phyloP scores from a whole-genome alignment of 352 stramenopile genomes.

The Halophytophthora polymorphica region DNA sequence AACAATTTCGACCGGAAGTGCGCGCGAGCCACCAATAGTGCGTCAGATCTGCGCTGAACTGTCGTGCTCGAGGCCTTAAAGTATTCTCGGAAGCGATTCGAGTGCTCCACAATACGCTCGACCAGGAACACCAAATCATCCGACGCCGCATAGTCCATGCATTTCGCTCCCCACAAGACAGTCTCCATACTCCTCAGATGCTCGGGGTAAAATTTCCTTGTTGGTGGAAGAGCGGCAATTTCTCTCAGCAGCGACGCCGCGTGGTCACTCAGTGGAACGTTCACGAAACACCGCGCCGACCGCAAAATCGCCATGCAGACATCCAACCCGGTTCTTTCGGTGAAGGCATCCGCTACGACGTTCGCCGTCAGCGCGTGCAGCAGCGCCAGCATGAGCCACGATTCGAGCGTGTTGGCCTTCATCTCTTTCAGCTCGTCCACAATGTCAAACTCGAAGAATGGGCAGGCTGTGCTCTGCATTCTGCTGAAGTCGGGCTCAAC shows the following conservation, averaged over 20 bases:
- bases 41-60: background rate
- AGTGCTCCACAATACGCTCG: background rate
- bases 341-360: background rate
- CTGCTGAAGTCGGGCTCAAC: background rate
- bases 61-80: background rate
- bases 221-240: background rate
- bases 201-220: background rate
- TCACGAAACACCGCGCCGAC: background rate
- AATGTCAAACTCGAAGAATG: background rate
- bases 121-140: background rate
- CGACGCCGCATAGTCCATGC: background rate
- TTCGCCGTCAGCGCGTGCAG: background rate
- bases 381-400: background rate
- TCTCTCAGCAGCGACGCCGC: background rate
- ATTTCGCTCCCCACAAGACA: background rate
- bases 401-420: background rate
- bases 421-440: background rate
- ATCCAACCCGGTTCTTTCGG: background rate
- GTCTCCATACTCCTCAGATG: background rate
- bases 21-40: background rate
- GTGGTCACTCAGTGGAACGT: background rate
- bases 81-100: background rate
- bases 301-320: background rate
- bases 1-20: background rate
- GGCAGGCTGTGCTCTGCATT: background rate